phyloP scores from a whole-genome alignment of 805 yeast species.

The Danielia oregonensis region DNA sequence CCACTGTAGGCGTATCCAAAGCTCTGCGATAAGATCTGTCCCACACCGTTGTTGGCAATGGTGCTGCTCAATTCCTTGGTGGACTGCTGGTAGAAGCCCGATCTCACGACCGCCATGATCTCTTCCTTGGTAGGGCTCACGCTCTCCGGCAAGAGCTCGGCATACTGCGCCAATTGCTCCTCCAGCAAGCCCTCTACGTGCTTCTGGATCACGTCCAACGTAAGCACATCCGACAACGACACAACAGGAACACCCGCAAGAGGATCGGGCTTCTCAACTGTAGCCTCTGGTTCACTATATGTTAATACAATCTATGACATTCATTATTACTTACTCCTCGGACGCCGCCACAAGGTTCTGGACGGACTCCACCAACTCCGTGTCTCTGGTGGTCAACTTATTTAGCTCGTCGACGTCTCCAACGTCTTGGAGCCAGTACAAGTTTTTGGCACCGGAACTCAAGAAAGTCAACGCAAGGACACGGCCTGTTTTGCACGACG shows the following conservation, averaged over 20 bases:
- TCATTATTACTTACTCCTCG: conserved; percentile 43
- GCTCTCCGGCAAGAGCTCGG: conserved; percentile 39
- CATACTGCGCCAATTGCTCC: conserved; percentile 27
- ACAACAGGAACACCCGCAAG: conserved; percentile 23
- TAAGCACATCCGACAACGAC: conserved; percentile 32
- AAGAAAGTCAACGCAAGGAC: conserved; percentile 65
- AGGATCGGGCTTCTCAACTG: conserved; percentile 21
- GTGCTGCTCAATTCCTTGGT: conserved; percentile 40
- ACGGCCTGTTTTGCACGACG: conserved; percentile 71
- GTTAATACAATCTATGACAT: conserved; percentile 30
- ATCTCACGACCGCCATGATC: conserved; percentile 41
- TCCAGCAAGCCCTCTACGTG: conserved; percentile 30
- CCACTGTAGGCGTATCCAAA: conserved; percentile 49
- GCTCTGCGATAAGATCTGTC: conserved; percentile 45
- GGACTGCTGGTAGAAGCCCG: conserved; percentile 47
- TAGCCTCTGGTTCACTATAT: conserved; percentile 12
- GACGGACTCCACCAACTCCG: conserved; percentile 31
- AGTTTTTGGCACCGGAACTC: conserved; percentile 56
- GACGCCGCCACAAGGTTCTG: conserved; percentile 11
- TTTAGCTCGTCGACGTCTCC: conserved; percentile 60
- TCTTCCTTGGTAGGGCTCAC: conserved; percentile 35
- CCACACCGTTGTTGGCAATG: conserved; percentile 40
- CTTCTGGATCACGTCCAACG: conserved; percentile 24
- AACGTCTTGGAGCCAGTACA: conserved; percentile 75
- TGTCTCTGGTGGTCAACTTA: conserved; percentile 58